A percentile compares a stretch with the other conserved stretches of the same genome.
Conservation (phyloP, 148 eudicot species). For the Chenopodium berlandieri region DNA sequence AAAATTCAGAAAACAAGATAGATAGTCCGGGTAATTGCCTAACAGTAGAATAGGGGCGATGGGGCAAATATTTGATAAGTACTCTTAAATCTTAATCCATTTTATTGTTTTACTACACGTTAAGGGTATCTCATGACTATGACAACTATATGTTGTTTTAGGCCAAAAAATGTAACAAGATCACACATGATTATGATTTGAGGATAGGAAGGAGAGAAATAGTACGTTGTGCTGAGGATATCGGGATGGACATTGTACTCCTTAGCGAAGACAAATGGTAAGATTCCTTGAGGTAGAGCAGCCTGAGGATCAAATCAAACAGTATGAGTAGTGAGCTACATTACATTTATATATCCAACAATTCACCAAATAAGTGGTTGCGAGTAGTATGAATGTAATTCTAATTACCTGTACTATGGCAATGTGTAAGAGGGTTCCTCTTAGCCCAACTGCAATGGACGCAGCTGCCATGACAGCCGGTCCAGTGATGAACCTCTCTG, state of each 20-base stretch:
- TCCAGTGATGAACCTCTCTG: constrained; percentile 56
- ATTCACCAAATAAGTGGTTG: background rate
- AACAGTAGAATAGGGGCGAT: background rate
- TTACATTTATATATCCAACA: background rate
- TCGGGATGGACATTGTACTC: constrained; percentile 40
- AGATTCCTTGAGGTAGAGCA: constrained; percentile 36
- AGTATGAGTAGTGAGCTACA: too few relatives aligned
- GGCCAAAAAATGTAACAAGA: too few relatives aligned
- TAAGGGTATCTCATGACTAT: too few relatives aligned
- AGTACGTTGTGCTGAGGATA: constrained; percentile 38
- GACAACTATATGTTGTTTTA: too few relatives aligned
- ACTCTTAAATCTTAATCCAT: too few relatives aligned
- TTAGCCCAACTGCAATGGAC: constrained; percentile 61
- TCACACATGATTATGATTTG: too few relatives aligned
- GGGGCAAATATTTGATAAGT: too few relatives aligned
- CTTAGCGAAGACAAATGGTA: constrained; percentile 38
- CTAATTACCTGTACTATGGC: constrained; percentile 69
- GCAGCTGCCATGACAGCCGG: constrained; percentile 89
- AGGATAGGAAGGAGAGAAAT: background rate
- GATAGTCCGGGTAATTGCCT: background rate
- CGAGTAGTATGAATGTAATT: background rate
- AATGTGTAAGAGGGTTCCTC: constrained; percentile 59
- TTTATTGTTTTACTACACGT: too few relatives aligned
- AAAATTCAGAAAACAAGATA: too few relatives aligned
- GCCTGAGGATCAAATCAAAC: constrained; percentile 24